Base-by-base conservation (phyloP, 768 basidiomycete genomes). In the Russula emetica region DNA sequence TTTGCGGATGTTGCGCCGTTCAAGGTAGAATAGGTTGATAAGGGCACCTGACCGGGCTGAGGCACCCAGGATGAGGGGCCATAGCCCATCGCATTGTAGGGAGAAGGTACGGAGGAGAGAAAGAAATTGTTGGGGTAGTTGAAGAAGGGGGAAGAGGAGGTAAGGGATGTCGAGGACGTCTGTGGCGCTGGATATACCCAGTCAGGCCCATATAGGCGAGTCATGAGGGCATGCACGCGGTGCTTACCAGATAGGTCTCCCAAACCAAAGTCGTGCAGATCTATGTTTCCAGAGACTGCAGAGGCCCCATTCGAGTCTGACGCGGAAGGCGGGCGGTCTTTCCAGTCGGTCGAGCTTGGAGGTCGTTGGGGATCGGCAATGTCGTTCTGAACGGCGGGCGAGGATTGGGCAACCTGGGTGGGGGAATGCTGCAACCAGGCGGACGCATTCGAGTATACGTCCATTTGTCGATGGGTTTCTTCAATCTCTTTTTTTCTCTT, bases 11-110 rank as follows among this genome's bases (percentile, higher is more conserved):
- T 88, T n/a, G 88, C 87, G 18, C 87, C 88, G 72, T 90, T 89
- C 54, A 90, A 74, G 52, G 84, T 83, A n/a, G 90, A 91, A 65
- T 90, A 91, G 63, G 76, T 84, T 16, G 89, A 90, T 32, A 91
- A 72, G 0, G 89, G 89, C 1, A 90, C 75, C 49, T 70, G 58
- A 10, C 73, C 70, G 1, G 76, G 72, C 9, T 77, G 70, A 22
- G 73, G 69, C 1, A 79, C 68, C 84, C 84, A 86, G 9, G 77
- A 70, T 66, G 74, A 69, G 3, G 79, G 69, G n/a, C 82, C 80
- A 63, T 86, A 88, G 2, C 80, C 71, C 70, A 83, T 78, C 7
- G 81, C 78, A 64, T 82, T 81, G 72, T 80, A 85, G 16, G 81
- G 79, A 4, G 78, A 76, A 4, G 78, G 72, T 32, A 79, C 76